phyloP scores from a whole-genome alignment of 2,329 filamentous ascomycete species.

The Leptosphaerulina australis region DNA sequence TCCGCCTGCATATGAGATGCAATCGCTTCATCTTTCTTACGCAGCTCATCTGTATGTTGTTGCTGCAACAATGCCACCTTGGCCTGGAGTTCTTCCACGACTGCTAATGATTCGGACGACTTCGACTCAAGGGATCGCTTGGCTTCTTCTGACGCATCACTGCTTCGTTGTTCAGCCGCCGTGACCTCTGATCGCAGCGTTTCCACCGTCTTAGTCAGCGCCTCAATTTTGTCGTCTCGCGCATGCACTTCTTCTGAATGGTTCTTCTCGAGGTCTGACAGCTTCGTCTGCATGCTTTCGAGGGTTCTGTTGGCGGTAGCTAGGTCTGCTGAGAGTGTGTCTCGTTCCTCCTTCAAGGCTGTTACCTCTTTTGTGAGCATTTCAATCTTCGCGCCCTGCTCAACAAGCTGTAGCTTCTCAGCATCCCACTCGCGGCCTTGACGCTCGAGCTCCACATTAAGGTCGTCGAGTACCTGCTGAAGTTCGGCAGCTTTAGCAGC shows the following conservation, averaged over 20 bases:
- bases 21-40: slow-evolving; percentile 40
- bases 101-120: slow-evolving; percentile 37
- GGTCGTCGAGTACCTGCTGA: slow-evolving; percentile 44
- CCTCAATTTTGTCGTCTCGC: slow-evolving; percentile 39
- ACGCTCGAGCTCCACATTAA: slow-evolving; percentile 44
- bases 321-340: slow-evolving; percentile 31
- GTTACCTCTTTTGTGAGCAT: slow-evolving; percentile 33
- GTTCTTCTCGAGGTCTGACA: slow-evolving; percentile 37
- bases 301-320: slow-evolving; percentile 32
- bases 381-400: slow-evolving; percentile 40
- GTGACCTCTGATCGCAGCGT: slow-evolving; percentile 32
- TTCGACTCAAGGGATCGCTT: slow-evolving; percentile 36
- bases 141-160: slow-evolving; percentile 33
- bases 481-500: slow-evolving; percentile 42
- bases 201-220: slow-evolving; percentile 35
- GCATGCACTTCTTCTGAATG: slow-evolving; percentile 34
- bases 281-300: slow-evolving; percentile 36
- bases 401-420: slow-evolving; percentile 45
- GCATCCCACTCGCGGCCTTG: slow-evolving; percentile 45
- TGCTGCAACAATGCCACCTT: slow-evolving; percentile 39
- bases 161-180: slow-evolving; percentile 30
- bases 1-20: slow-evolving; percentile 30
- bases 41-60: slow-evolving; percentile 42
- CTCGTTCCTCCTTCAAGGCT: slow-evolving; percentile 33
- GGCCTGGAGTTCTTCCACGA: slow-evolving; percentile 42